Conservation (phyloP, 208 protist species). For the Crithidia brevicula region DNA sequence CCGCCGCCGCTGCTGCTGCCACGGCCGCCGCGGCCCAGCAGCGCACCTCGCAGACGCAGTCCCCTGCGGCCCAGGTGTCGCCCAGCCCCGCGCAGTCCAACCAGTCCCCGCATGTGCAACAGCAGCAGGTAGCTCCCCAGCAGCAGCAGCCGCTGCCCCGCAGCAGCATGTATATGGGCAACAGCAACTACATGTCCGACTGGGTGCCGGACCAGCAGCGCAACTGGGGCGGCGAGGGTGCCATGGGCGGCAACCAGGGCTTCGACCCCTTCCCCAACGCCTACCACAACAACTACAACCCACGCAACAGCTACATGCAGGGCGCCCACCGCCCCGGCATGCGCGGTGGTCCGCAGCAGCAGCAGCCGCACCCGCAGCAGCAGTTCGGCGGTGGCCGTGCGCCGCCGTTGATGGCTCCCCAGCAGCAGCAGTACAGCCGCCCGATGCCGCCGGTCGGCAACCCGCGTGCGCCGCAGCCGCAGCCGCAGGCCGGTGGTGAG, state of each 20-base stretch:
- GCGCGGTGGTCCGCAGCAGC: slow-evolving; percentile 19
- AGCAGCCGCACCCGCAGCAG: slow-evolving; percentile 7
- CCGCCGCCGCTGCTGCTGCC: slow-evolving; percentile 6
- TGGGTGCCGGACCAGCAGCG: slow-evolving; percentile 32
- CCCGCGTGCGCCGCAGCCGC: slow-evolving; percentile 17
- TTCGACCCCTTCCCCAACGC: slow-evolving; percentile 23
- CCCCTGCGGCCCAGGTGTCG: slow-evolving; percentile 32
- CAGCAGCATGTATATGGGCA: slow-evolving; percentile 34
- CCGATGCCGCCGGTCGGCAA: slow-evolving; percentile 16
- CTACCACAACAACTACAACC: slow-evolving; percentile 16
- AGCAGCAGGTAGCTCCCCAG: slow-evolving; percentile 34
- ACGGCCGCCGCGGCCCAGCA: slow-evolving; percentile 12
- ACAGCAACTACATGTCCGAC: slow-evolving; percentile 19
- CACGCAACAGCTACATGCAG: slow-evolving; percentile 17
- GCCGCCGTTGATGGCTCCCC: slow-evolving; percentile 37
- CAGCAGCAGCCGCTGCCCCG: slow-evolving; percentile 23
- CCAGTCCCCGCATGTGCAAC: slow-evolving; percentile 27
- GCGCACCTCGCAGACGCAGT: slow-evolving; percentile 31
- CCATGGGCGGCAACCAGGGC: slow-evolving; percentile 16
- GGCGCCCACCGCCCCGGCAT: slow-evolving; percentile 14
- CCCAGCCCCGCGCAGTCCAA: slow-evolving; percentile 15
- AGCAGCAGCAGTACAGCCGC: slow-evolving; percentile 27
- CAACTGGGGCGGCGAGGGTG: slow-evolving; percentile 19
- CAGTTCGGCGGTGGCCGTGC: slow-evolving; percentile 27
- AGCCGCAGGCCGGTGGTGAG: slow-evolving; percentile 24